Evolutionary conservation across 352 stramenopile species (phyloP), one percentile per base, ranked within the genome.

Genomic region (Thalassiosira gravida): DNA sequence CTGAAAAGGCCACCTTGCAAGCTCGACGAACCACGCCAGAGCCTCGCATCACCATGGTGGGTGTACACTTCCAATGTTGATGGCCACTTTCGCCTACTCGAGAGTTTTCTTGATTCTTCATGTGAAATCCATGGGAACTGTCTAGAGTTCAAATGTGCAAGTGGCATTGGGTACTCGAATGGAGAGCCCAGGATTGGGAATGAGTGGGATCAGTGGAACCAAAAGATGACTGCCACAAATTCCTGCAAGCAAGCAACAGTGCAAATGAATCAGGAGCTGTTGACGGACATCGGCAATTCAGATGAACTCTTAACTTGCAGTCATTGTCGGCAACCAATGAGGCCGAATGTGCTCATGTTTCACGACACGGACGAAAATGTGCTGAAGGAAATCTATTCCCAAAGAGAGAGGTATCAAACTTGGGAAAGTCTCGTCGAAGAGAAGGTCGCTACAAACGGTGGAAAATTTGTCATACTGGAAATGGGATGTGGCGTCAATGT

Each of bases 331-430:
- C 53, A 57, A 22, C 75, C 75, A 37, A 70, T 74, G 49, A 42
- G 75, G 49, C 63, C 75, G 55, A 80, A 80, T 53, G 75, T 83
- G 0, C 68, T 83, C 0, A 72, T 83, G 63, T 83, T 83, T 67
- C 69, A 83, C 59, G 75, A 83, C 22, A 80, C 68, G 22, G 75
- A 83, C 56, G 55, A 80, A 66, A 83, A 79, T 62, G 42, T 83
- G 14, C 30, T 83, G 37, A 46, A 57, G 47, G 27, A n/a, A 1
- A 76, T 83, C 22, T n/a, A 62, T 37, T 46, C 29, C 2, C 35
- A 79, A 61, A 30, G 75, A 44, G 50, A 79, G 18, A 53, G 50
- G 50, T 83, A 83, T 61, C 75, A 83, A 62, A 35, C 24, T 20
- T 83, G 75, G 75, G 75, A 83, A 64, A 46, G 20, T 42, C 29